phyloP scores from a whole-genome alignment of 805 yeast genomes.

The Ogataea haglerorum region DNA sequence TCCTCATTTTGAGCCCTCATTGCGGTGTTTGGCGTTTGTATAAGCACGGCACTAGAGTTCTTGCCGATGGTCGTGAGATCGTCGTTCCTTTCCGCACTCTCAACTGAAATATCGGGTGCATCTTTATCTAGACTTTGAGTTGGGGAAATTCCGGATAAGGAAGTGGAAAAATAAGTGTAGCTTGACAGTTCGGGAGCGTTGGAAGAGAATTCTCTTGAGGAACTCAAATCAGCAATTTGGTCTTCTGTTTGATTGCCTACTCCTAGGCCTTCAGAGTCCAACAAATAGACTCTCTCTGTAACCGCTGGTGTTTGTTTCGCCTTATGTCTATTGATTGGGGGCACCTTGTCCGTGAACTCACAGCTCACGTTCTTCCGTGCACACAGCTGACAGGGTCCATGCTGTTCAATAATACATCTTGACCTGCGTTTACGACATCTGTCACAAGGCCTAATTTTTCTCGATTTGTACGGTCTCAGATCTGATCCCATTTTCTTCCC shows the following conservation, averaged over 20 bases:
- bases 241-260: background rate
- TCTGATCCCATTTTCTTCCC: background rate
- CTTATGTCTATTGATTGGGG: conserved; percentile 15
- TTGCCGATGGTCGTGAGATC: no score
- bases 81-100: no score
- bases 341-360: conserved; percentile 18
- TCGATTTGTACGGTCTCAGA: conserved; percentile 17
- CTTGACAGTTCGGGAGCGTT: no score
- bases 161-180: no score
- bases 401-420: conserved; percentile 13
- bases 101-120: no score
- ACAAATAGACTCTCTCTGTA: background rate
- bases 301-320: background rate
- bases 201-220: no score
- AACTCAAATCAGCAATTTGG: background rate
- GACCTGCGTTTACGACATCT: conserved; percentile 15
- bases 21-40: no score
- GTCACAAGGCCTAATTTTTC: conserved; percentile 18
- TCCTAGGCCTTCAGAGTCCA: no score
- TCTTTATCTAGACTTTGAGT: no score
- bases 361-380: conserved; percentile 7
- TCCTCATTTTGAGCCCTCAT: no score
- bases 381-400: conserved; percentile 14
- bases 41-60: no score
- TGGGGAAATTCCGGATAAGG: no score